phyloP scores from a whole-genome alignment of 441 rosid species.

The Metrosideros polymorpha region DNA sequence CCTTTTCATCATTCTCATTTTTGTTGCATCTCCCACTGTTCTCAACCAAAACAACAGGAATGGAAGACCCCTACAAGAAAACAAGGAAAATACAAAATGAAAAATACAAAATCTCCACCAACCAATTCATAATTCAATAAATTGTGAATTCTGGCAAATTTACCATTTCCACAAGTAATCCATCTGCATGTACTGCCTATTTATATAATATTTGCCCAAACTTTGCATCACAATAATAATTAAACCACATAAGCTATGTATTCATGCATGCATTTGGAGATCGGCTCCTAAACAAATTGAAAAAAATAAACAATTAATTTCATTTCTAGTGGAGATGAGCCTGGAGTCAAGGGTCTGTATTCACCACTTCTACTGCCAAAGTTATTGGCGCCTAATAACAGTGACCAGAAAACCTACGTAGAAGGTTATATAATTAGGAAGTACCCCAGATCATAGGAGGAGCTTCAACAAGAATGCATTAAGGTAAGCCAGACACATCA shows the following conservation, averaged over 20 bases:
- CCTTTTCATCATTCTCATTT: conserved; percentile 87
- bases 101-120: not conserved
- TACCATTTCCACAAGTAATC: not conserved
- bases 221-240: not conserved
- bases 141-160: not conserved
- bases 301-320: not conserved
- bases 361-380: not conserved
- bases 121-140: not conserved
- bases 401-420: not conserved
- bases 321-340: not conserved
- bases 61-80: conserved; percentile 32
- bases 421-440: not conserved
- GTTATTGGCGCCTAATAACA: not conserved
- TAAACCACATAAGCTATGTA: not conserved
- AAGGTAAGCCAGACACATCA: not conserved
- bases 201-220: not conserved
- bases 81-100: not conserved
- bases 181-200: not conserved
- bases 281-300: not conserved
- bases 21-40: conserved; percentile 96
- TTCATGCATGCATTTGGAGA: not conserved
- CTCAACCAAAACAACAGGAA: conserved; percentile 79
- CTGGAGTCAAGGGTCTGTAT: not conserved
- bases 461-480: not conserved
- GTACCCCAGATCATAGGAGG: not conserved